phyloP scores from a whole-genome alignment of 306 rosid species.

The Arachis stenosperma region DNA sequence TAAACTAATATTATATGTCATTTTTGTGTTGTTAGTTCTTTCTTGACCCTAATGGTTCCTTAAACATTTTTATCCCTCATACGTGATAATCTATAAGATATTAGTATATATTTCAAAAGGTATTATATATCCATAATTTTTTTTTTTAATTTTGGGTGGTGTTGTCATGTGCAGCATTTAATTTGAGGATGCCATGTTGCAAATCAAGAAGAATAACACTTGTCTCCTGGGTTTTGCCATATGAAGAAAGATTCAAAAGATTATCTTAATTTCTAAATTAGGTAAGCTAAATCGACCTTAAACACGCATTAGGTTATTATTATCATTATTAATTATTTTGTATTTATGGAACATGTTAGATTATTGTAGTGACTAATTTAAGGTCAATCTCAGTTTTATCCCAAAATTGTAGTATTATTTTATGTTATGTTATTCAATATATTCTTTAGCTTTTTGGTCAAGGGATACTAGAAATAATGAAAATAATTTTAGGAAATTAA shows the following conservation, averaged over 20 bases:
- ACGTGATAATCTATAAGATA: neutral
- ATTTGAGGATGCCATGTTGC: constrained; percentile 28
- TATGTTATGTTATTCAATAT: neutral
- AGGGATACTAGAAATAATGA: neutral
- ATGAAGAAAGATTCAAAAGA: neutral
- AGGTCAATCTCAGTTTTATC: constrained; percentile 11
- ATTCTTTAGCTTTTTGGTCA: neutral
- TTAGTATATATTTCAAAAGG: neutral
- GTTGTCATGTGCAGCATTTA: constrained; percentile 1
- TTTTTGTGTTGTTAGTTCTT: neutral
- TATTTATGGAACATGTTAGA: neutral
- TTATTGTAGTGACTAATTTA: neutral
- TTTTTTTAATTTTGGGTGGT: too few species aligned
- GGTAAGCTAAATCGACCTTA: constrained; percentile 2
- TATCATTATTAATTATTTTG: too few species aligned
- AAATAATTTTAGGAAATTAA: neutral
- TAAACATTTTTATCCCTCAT: neutral
- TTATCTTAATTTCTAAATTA: constrained; percentile 11
- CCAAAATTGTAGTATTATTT: neutral
- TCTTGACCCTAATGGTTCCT: neutral
- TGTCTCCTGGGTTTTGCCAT: constrained; percentile 6
- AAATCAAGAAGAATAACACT: neutral
- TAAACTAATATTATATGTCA: constrained; percentile 22
- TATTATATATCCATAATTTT: neutral
- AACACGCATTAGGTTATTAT: neutral